Base-by-base conservation (phyloP, 2,329 filamentous ascomycete genomes). In the Colletotrichum sp. region DNA sequence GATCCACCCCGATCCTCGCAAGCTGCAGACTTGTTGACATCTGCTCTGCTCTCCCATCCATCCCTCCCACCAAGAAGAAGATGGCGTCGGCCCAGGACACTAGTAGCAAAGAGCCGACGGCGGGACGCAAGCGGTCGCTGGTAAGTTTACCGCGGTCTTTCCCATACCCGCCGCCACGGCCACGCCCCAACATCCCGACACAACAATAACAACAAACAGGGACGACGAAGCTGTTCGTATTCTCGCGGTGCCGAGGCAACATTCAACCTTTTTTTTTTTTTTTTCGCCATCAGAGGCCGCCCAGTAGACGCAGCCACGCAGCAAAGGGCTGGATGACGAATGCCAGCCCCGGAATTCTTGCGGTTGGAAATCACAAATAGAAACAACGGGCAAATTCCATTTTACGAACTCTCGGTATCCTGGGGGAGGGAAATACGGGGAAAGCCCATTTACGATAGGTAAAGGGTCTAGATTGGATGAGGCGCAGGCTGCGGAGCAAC, bases 1-100 rank as follows among this genome's bases (percentile, higher is more conserved):
- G 72, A 72, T 72, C 62, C 36, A 55, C 48, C 68, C 68, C 72
- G 72, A 67, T 16, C 65, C 36, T 57, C 44, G 44, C 44, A 52
- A 52, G 44, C 44, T 52, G 44, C 44, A 52, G 6, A 52, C 44
- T 52, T 52, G 44, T 52, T 52, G 44, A 52, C 44, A 22, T 22
- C 44, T 48, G 18, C 44, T 48, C 34, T 39, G 36, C 16, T 44
- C 18, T n/a, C 18, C 39, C 39, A 44, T 39, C 8, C 36, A 9
- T 44, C 36, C 36, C 18, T 44, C 39, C 39, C 36, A n/a, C 39
- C 39, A 48, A 48, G 39, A 65, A 13, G 18, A 55, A 30, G 24
- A 26, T 26, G 55, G 55, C 26, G 55, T 59, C 55, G 55, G 55
- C 44, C 44, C 44, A 60, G 36, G 9, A 6, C 36, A 6, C 39